Conservation (phyloP, 495 filamentous ascomycete species). For the Neurospora sp. region DNA sequence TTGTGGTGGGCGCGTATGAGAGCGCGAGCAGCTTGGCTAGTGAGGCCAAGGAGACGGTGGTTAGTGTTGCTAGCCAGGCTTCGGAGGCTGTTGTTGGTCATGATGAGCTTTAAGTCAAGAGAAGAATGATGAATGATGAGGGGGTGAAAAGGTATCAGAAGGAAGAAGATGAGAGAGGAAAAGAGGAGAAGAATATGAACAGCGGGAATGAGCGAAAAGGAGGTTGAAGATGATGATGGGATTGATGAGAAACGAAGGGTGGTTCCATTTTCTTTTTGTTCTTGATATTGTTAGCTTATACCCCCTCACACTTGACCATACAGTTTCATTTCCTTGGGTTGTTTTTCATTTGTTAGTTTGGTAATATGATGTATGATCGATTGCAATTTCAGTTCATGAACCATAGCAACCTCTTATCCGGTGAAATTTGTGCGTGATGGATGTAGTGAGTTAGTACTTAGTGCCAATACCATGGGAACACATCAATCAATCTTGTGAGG, state of each 20-base stretch:
- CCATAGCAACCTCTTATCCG: too few relatives aligned
- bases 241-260: background rate
- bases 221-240: background rate
- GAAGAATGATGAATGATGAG: background rate
- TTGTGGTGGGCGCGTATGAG: background rate
- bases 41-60: conserved; percentile 24
- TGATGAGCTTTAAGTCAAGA: background rate
- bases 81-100: conserved; percentile 8
- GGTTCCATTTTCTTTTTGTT: background rate
- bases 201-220: background rate
- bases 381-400: too few relatives aligned
- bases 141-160: background rate
- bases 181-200: too few relatives aligned
- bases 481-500: too few relatives aligned
- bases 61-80: conserved; percentile 9
- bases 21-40: conserved; percentile 27
- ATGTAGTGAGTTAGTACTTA: too few relatives aligned
- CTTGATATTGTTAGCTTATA: background rate
- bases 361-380: too few relatives aligned
- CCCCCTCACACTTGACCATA: background rate
- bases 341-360: too few relatives aligned
- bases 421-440: too few relatives aligned
- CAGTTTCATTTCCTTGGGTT: background rate
- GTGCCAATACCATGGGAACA: too few relatives aligned
- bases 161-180: too few relatives aligned